A percentile compares a stretch with the other conserved stretches of the same genome.
Conservation (phyloP, 345 rosid genomes). For the Eucalyptus tenuipes region DNA sequence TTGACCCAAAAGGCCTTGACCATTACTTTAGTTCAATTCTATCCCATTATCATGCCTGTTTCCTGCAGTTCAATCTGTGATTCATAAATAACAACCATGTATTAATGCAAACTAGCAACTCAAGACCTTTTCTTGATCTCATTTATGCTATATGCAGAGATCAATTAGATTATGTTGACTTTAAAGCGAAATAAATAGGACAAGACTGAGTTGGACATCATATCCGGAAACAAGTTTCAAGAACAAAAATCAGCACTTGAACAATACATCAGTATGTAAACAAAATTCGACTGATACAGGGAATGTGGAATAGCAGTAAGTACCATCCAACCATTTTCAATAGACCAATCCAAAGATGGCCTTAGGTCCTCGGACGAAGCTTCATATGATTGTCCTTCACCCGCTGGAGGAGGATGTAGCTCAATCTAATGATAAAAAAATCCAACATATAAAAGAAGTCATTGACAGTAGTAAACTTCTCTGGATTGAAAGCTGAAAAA, state of each 20-base stretch:
- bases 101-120: not conserved
- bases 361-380: slow-evolving; percentile 32
- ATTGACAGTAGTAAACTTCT: not conserved
- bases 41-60: not conserved
- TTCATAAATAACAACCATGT: not conserved
- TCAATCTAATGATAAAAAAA: slow-evolving; percentile 20
- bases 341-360: slow-evolving; percentile 58
- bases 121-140: not conserved
- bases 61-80: not conserved
- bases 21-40: not conserved
- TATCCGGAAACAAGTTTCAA: not conserved
- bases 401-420: slow-evolving; percentile 37
- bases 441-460: not conserved
- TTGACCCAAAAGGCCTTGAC: not conserved
- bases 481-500: not conserved
- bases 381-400: slow-evolving; percentile 40
- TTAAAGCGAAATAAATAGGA: not conserved
- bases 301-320: slow-evolving; percentile 12
- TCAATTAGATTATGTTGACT: not conserved
- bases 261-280: not conserved
- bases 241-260: not conserved
- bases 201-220: not conserved
- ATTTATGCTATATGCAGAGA: not conserved
- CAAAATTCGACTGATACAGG: not conserved
- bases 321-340: slow-evolving; percentile 32